Base-by-base conservation (phyloP, 129 eudicot genomes). In the Gnaphalium uliginosum region DNA sequence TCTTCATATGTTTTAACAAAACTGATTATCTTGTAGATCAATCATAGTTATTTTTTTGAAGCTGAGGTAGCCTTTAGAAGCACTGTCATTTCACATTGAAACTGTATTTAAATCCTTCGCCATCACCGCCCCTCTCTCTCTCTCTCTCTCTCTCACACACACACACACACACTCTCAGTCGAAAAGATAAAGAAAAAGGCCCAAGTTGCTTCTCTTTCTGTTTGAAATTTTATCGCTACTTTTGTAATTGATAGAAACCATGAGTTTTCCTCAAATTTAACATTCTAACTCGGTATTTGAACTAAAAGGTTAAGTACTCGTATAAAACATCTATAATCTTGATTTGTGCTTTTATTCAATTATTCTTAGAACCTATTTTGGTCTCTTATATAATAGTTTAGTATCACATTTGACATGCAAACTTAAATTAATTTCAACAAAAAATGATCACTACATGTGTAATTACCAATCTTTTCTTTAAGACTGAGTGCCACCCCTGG, bases 61-160 rank as follows among this genome's bases (percentile, higher is more conserved):
- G 48, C 11, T 68, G 23, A 23, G 33, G 29, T 37, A 68, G 72
- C 72, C 22, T 41, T 27, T 41, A 68, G 53, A 26, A 70, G 62
- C 53, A 51, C 21, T 26, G 18, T 70, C 27, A 27, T 51, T 17
- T 15, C 11, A n/a, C 25, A 70, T 26, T 1, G 4, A 51, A 70
- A 70, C 74, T 26, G n/a, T 30, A 26, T 69, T 48, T 15, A 46
- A 69, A 51, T 26, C 74, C 39, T 46, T 32, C 37, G 0, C 5
- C 37, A 32, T 32, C 37, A 2, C 13, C 29, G 41, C n/a, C 24
- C 10, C 11, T 18, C 23, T 41, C 61, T 10, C 24, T 35, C 33
- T 32, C 24, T 23, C 60, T 11, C 24, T 9, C 13, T 37, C 9
- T 35, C 10, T 6, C 10, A 30, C 6, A 30, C 35, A 30, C 35